phyloP scores from a whole-genome alignment of 805 yeast species.

The Nakazawaea molendinolei region DNA sequence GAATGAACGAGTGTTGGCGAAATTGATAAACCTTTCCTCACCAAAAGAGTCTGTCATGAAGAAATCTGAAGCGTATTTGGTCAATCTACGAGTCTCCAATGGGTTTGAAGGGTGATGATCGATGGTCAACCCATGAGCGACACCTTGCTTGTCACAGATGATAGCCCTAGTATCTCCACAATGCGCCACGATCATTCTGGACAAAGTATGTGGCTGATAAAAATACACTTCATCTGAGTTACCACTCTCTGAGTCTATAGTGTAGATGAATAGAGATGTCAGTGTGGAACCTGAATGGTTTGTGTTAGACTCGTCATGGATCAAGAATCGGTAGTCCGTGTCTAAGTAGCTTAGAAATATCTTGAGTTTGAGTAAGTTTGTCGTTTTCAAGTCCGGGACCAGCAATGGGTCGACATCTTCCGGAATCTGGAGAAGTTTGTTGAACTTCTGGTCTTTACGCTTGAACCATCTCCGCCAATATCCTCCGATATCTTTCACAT shows the following conservation, averaged over 20 bases:
- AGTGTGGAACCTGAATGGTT: slow-evolving; percentile 29
- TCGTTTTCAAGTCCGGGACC: slow-evolving; percentile 14
- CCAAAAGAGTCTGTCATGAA: slow-evolving; percentile 89
- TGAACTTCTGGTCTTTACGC: slow-evolving; percentile 27
- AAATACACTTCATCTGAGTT: slow-evolving; percentile 34
- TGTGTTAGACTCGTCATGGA: slow-evolving; percentile 21
- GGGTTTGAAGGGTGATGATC: slow-evolving; percentile 87
- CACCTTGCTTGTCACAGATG: slow-evolving; percentile 74
- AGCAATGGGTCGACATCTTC: slow-evolving; percentile 6
- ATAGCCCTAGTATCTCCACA: slow-evolving; percentile 90
- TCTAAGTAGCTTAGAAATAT: slow-evolving; percentile 58
- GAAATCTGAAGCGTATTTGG: slow-evolving; percentile 54
- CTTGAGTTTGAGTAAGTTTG: slow-evolving; percentile 55
- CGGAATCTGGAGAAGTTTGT: slow-evolving; percentile 7
- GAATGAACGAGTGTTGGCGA: slow-evolving; percentile 90
- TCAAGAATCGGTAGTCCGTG: slow-evolving; percentile 57
- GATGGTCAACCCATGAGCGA: slow-evolving; percentile 70
- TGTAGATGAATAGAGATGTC: slow-evolving; percentile 25
- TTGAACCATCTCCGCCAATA: slow-evolving; percentile 80
- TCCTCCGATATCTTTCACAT: slow-evolving; percentile 58
- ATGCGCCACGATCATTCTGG: slow-evolving; percentile 75
- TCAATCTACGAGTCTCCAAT: slow-evolving; percentile 65
- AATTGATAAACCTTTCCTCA: slow-evolving; percentile 69
- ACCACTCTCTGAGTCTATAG: slow-evolving; percentile 26
- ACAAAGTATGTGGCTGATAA: slow-evolving; percentile 60